Conservation (phyloP, 805 yeast species). For the Cyberlindnera mississippiensis region DNA sequence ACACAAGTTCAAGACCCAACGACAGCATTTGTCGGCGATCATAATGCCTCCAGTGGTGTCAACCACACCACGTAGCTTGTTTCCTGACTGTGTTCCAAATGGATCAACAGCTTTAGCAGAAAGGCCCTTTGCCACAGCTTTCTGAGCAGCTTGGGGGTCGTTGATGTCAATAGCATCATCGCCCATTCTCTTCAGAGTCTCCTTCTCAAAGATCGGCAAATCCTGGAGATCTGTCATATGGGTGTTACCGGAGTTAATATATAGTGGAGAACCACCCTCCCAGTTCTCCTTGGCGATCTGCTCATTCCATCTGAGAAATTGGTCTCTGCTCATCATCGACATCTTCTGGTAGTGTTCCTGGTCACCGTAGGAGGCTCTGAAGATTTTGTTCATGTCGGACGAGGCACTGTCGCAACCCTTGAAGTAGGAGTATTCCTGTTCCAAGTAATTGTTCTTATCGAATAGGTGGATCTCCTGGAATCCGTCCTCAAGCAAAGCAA, state of each 20-base stretch:
- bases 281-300: slow-evolving; percentile 22
- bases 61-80: slow-evolving; percentile 24
- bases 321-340: slow-evolving; percentile 21
- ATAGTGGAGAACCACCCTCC: slow-evolving; percentile 27
- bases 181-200: slow-evolving; percentile 21
- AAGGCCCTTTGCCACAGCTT: slow-evolving; percentile 23
- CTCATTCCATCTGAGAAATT: slow-evolving; percentile 25
- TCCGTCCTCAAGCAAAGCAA: slow-evolving; percentile 36
- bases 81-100: slow-evolving; percentile 14
- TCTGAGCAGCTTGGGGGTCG: slow-evolving; percentile 21
- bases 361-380: slow-evolving; percentile 37
- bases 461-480: slow-evolving; percentile 34
- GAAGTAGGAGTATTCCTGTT: slow-evolving; percentile 29
- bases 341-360: slow-evolving; percentile 31
- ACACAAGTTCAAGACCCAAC: slow-evolving; percentile 29
- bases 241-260: slow-evolving; percentile 25
- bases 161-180: slow-evolving; percentile 17
- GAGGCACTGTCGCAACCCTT: slow-evolving; percentile 39
- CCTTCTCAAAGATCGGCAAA: slow-evolving; percentile 22
- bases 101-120: slow-evolving; percentile 21
- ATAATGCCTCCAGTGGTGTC: slow-evolving; percentile 32
- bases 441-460: slow-evolving; percentile 33
- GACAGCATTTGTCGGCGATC: slow-evolving; percentile 31
- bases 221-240: slow-evolving; percentile 23
- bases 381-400: slow-evolving; percentile 37